Conservation (phyloP, 2,329 filamentous ascomycete species). For the Cladorrhinum sp. region DNA sequence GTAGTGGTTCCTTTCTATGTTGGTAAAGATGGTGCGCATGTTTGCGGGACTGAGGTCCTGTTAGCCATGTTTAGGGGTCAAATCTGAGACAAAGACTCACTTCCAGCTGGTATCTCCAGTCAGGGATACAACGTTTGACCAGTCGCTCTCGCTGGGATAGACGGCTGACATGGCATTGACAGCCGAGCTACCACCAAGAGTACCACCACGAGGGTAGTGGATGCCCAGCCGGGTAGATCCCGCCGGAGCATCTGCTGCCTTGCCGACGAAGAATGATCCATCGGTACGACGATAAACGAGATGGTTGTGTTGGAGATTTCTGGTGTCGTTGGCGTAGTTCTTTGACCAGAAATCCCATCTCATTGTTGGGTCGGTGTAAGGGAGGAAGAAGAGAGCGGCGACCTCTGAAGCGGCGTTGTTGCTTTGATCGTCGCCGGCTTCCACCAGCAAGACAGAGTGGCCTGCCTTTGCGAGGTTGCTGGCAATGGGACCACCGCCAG, state of each 20-base stretch:
- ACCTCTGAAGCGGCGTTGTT: conserved; percentile 41
- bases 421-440: conserved; percentile 53
- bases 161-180: conserved; percentile 35
- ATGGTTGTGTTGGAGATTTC: conserved; percentile 47
- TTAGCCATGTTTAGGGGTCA: too few relatives aligned
- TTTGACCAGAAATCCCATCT: conserved; percentile 58
- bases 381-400: conserved; percentile 44
- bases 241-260: conserved; percentile 27
- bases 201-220: conserved; percentile 38
- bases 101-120: conserved; percentile 25
- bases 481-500: conserved; percentile 51
- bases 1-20: conserved; percentile 44
- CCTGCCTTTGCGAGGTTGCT: conserved; percentile 50
- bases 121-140: conserved; percentile 26
- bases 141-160: conserved; percentile 35
- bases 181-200: conserved; percentile 37
- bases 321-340: conserved; percentile 49
- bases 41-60: conserved; percentile 31
- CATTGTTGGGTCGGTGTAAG: conserved; percentile 46
- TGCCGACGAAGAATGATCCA: conserved; percentile 29
- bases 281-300: conserved; percentile 44
- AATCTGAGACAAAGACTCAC: conserved; percentile 18
- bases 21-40: conserved; percentile 42
- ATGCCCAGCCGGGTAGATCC: conserved; percentile 33
- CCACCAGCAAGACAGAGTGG: conserved; percentile 51